phyloP scores from a whole-genome alignment of 768 basidiomycete species.

The Chalciporus piperatus region DNA sequence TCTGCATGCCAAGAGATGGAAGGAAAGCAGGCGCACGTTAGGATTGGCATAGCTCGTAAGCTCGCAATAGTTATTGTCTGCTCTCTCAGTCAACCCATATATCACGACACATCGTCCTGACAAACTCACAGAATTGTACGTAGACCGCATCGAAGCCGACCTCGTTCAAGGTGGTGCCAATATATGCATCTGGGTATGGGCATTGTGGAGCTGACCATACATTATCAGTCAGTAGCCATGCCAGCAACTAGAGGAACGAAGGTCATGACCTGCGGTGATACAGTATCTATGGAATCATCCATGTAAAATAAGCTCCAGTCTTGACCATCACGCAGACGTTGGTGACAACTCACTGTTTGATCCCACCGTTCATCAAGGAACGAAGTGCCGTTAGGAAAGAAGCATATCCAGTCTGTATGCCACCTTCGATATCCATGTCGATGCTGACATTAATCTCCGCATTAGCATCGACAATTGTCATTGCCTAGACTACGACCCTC shows the following conservation, averaged over 20 bases:
- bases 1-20: slow-evolving; percentile 2
- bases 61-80: slow-evolving; percentile 48
- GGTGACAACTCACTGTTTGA: slow-evolving; percentile 21
- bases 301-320: background rate
- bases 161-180: slow-evolving; percentile 40
- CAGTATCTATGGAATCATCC: slow-evolving; percentile 34
- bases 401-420: slow-evolving; percentile 28
- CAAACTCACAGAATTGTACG: slow-evolving; percentile 44
- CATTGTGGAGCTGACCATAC: slow-evolving; percentile 37
- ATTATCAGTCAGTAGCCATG: slow-evolving; percentile 2
- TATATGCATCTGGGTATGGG: slow-evolving; percentile 46
- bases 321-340: background rate
- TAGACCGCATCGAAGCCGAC: slow-evolving; percentile 49
- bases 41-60: slow-evolving; percentile 41
- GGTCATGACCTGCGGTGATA: slow-evolving; percentile 38
- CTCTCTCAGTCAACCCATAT: slow-evolving; percentile 6
- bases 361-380: slow-evolving; percentile 26
- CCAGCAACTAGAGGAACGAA: background rate
- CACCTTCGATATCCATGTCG: slow-evolving; percentile 51
- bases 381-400: slow-evolving; percentile 30
- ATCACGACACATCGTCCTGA: slow-evolving; percentile 5
- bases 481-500: slow-evolving; percentile 7
- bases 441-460: slow-evolving; percentile 18
- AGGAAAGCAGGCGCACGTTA: slow-evolving; percentile 24
- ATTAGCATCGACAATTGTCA: background rate